Evolutionary conservation across 441 rosid species (phyloP).

Genomic region (Erodium trifolium): DNA sequence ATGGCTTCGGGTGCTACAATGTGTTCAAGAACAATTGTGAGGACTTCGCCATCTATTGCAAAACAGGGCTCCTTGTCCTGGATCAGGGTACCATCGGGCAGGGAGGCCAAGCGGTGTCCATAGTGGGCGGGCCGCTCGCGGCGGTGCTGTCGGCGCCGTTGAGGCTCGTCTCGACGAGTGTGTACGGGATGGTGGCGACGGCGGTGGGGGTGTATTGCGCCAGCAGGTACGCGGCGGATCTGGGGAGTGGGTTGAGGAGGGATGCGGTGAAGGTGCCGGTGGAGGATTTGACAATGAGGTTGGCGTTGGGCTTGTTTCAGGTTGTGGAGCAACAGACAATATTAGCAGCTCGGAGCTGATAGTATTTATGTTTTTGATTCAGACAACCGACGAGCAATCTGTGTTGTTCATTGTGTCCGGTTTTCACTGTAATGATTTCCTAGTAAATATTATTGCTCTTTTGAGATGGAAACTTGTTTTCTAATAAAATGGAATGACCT

Average conservation of each 20-base stretch:
- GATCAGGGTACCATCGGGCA: slow-evolving; percentile 53
- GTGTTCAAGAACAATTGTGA: slow-evolving; percentile 75
- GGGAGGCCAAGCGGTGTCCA: slow-evolving; percentile 75
- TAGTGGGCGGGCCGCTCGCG: slow-evolving; percentile 73
- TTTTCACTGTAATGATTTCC: too few relatives aligned
- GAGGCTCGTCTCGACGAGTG: slow-evolving; percentile 61
- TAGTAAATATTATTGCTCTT: too few relatives aligned
- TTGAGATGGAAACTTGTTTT: too few relatives aligned
- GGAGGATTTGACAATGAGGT: slow-evolving; percentile 65
- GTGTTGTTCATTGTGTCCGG: too few relatives aligned
- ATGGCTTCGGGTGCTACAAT: slow-evolving; percentile 78
- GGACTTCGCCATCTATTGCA: slow-evolving; percentile 78
- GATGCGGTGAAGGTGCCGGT: slow-evolving; percentile 60
- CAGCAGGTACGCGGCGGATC: slow-evolving; percentile 75
- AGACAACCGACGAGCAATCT: too few relatives aligned
- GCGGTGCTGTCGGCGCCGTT: slow-evolving; percentile 63
- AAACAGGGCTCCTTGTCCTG: slow-evolving; percentile 62
- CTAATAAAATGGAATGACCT: too few relatives aligned
- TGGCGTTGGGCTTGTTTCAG: slow-evolving; percentile 47
- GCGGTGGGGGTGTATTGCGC: slow-evolving; percentile 67
- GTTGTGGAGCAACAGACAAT: slow-evolving; percentile 34
- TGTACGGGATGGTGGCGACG: slow-evolving; percentile 84
- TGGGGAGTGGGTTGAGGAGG: slow-evolving; percentile 56
- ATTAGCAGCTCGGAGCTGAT: not conserved
- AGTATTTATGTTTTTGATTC: too few relatives aligned